phyloP scores from a whole-genome alignment of 2,329 filamentous ascomycete species.

The Cladosporium sp. region DNA sequence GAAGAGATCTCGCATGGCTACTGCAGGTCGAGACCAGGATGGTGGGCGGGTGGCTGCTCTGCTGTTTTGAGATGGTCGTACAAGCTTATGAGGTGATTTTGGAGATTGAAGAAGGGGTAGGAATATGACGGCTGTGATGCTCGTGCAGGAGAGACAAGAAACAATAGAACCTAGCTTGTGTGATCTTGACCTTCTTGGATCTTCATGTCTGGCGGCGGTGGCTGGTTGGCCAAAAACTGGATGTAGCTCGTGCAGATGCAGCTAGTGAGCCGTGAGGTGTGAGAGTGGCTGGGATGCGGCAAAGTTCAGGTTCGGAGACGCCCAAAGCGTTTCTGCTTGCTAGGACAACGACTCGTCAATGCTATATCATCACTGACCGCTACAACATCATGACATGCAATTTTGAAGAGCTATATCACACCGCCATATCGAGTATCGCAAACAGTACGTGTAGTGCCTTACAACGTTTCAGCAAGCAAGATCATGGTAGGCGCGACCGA shows the following conservation, averaged over 20 bases:
- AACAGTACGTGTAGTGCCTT: too few relatives aligned
- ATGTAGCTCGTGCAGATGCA: constrained; percentile 4
- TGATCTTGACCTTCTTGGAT: background rate
- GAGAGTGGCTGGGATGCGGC: constrained; percentile 12
- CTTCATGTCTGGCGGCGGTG: background rate
- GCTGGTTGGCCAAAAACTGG: constrained; percentile 6
- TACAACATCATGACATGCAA: background rate
- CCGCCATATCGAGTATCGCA: too few relatives aligned
- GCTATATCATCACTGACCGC: background rate
- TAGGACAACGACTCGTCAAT: background rate
- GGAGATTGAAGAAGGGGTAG: background rate
- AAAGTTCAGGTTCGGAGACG: background rate
- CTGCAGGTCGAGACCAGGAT: constrained; percentile 17
- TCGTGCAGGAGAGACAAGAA: constrained; percentile 11
- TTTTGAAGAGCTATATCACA: too few relatives aligned
- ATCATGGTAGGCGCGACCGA: too few relatives aligned
- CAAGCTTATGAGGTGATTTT: background rate
- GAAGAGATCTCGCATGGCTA: constrained; percentile 29
- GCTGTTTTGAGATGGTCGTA: constrained; percentile 5
- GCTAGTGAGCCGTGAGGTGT: constrained; percentile 15
- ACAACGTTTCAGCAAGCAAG: too few relatives aligned
- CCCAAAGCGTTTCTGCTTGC: background rate
- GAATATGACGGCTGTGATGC: background rate
- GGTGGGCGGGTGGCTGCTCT: constrained; percentile 6
- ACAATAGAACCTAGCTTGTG: constrained; percentile 14